Percentiles rank a stretch among this genome's conserved stretches.
Evolutionary conservation across 352 stramenopile genomes (phyloP).

Genomic region (Phytophthora podocarpi): DNA sequence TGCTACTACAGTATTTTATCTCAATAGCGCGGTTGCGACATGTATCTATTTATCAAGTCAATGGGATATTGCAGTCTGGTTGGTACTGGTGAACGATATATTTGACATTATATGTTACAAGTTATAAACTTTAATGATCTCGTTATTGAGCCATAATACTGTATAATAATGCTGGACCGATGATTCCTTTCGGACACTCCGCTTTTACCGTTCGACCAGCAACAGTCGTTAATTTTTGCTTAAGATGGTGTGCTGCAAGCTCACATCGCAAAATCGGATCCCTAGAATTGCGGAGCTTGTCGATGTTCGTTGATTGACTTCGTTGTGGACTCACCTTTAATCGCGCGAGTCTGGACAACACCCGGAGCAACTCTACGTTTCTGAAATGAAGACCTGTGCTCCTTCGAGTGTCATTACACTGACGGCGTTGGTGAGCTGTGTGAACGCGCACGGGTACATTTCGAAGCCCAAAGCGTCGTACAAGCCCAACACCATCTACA

Average conservation of each 20-base stretch:
- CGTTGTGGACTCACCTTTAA: no score
- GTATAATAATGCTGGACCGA: no score
- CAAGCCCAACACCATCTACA: slow-evolving; percentile 29
- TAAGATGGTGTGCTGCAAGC: slow-evolving; percentile 3
- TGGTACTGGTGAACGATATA: no score
- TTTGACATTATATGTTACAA: no score
- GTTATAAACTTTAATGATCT: no score
- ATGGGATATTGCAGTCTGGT: no score
- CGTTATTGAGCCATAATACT: no score
- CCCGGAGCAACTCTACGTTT: background rate
- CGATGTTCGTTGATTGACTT: background rate
- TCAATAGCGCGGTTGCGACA: no score
- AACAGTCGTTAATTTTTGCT: slow-evolving; percentile 16
- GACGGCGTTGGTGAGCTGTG: slow-evolving; percentile 5
- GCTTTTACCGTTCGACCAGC: slow-evolving; percentile 15
- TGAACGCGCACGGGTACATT: slow-evolving; percentile 28
- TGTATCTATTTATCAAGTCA: no score
- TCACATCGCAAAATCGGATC: slow-evolving; percentile 9
- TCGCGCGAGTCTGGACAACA: slow-evolving; percentile 2
- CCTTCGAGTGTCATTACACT: slow-evolving; percentile 16
- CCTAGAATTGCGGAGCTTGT: background rate
- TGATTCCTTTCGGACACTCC: no score
- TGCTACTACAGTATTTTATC: no score
- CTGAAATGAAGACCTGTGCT: slow-evolving; percentile 7
- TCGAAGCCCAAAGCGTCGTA: slow-evolving; percentile 32